A percentile compares a stretch with the other conserved stretches of the same genome.
These are phyloP conservation scores for Wickerhamiella australiensis DNA, from an alignment of 805 yeast species.

Conservation along the genomic window DNA sequence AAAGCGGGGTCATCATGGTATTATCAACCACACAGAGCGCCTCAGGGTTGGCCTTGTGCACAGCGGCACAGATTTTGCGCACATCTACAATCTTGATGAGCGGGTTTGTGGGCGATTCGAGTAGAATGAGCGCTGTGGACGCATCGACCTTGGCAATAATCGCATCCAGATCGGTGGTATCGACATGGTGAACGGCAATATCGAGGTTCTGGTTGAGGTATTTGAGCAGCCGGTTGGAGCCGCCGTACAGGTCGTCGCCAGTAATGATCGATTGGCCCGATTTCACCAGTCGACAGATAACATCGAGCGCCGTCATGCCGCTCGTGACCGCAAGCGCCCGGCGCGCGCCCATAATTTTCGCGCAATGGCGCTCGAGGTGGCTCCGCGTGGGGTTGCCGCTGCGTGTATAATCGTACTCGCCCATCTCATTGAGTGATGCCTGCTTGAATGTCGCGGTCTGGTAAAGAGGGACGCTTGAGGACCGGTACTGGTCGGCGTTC, in stretches of 20 bases:
- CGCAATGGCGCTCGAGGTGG: slow-evolving; percentile 61
- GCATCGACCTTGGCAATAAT: slow-evolving; percentile 44
- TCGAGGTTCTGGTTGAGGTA: slow-evolving; percentile 53
- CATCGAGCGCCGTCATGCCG: slow-evolving; percentile 91
- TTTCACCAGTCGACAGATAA: slow-evolving; percentile 54
- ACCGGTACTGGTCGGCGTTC: slow-evolving; percentile 56
- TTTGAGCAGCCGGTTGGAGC: slow-evolving; percentile 75
- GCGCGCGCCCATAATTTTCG: slow-evolving; percentile 65
- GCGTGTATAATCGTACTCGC: slow-evolving; percentile 76
- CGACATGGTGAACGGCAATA: slow-evolving; percentile 60
- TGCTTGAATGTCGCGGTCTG: slow-evolving; percentile 94
- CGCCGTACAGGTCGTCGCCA: slow-evolving; percentile 92
- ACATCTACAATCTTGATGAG: slow-evolving; percentile 79
- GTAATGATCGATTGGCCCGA: slow-evolving; percentile 90
- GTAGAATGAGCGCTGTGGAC: slow-evolving; percentile 62
- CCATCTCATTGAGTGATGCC: slow-evolving; percentile 56
- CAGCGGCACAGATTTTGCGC: slow-evolving; percentile 48
- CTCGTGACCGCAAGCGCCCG: slow-evolving; percentile 71
- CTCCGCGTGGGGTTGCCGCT: slow-evolving; percentile 92
- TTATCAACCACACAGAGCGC: slow-evolving; percentile 83
- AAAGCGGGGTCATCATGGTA: slow-evolving; percentile 91
- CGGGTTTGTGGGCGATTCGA: slow-evolving; percentile 92
- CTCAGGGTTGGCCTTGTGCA: slow-evolving; percentile 56
- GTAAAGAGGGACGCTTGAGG: slow-evolving; percentile 80
- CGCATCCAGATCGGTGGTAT: slow-evolving; percentile 59